A percentile compares a stretch with the other conserved stretches of the same genome.
phyloP scores from a whole-genome alignment of 2,329 filamentous ascomycete species.

The Metarhizium guizhouense region DNA sequence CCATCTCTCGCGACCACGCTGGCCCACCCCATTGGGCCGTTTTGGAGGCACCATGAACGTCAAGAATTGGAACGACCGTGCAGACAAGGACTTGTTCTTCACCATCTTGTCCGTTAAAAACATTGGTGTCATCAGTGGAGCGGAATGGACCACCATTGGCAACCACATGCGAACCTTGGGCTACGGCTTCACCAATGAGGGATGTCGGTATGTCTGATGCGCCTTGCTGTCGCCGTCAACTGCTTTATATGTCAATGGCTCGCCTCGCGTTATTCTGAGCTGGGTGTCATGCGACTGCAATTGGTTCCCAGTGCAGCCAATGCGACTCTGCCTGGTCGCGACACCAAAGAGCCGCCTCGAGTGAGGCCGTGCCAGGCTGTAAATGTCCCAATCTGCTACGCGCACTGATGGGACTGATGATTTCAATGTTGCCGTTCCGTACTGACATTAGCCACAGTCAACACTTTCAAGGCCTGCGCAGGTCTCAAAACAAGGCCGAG shows the following conservation, averaged over 20 bases:
- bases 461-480: slow-evolving; percentile 51
- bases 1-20: slow-evolving; percentile 8
- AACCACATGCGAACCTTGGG: slow-evolving; percentile 50
- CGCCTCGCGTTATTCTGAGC: background rate
- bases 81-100: slow-evolving; percentile 55
- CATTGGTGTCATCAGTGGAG: slow-evolving; percentile 53
- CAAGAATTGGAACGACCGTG: slow-evolving; percentile 54
- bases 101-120: slow-evolving; percentile 54
- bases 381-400: background rate
- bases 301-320: background rate
- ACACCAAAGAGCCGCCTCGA: background rate
- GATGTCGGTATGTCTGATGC: slow-evolving; percentile 46
- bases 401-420: background rate
- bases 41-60: slow-evolving; percentile 32
- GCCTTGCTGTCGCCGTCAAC: background rate
- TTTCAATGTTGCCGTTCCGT: background rate
- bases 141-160: slow-evolving; percentile 54
- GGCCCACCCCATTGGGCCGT: slow-evolving; percentile 3
- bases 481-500: slow-evolving; percentile 46
- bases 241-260: background rate
- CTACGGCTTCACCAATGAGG: slow-evolving; percentile 56
- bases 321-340: background rate
- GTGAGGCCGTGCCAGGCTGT: background rate
- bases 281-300: background rate
- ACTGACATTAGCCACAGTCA: slow-evolving; percentile 31